These are phyloP conservation scores for Fistulifera pelliculosa DNA, from an alignment of 108 stramenopile genomes.

Conservation along the genomic window DNA sequence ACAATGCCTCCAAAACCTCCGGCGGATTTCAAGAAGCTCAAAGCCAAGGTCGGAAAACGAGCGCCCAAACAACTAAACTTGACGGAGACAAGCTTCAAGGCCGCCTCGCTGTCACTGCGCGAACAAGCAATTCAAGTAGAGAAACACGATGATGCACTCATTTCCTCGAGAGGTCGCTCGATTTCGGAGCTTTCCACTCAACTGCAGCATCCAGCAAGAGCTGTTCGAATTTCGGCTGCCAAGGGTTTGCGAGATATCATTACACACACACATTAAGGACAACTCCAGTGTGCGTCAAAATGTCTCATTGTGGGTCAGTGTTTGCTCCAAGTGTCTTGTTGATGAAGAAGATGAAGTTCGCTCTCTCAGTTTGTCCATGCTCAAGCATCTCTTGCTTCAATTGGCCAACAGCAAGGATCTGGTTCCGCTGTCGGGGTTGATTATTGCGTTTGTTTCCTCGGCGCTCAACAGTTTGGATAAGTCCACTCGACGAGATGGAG, in stretches of 20 bases:
- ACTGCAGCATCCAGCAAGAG: conserved; percentile 56
- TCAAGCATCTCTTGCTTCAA: conserved; percentile 30
- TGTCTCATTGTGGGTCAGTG: conserved; percentile 38
- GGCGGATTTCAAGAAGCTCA: conserved; percentile 63
- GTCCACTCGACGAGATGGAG: conserved; percentile 47
- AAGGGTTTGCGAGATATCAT: conserved; percentile 61
- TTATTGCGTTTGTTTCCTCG: conserved; percentile 56
- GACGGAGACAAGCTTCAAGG: conserved; percentile 67
- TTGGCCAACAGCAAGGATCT: conserved; percentile 15
- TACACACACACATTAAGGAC: conserved; percentile 17
- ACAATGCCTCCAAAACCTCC: conserved; percentile 1
- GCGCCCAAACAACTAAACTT: conserved; percentile 53
- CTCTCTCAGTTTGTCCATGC: conserved; percentile 29
- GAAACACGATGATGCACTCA: conserved; percentile 15
- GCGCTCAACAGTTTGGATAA: conserved; percentile 74
- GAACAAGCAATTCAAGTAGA: not conserved
- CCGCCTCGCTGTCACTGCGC: conserved; percentile 42
- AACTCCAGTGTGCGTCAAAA: conserved; percentile 27
- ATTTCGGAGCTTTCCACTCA: conserved; percentile 38
- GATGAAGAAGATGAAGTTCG: conserved; percentile 73
- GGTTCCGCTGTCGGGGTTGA: conserved; percentile 50
- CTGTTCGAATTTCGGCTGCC: conserved; percentile 49
- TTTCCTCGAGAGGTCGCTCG: conserved; percentile 56
- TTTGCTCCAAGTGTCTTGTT: conserved; percentile 25
- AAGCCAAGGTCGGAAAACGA: conserved; percentile 79